Evolutionary conservation across 148 eudicot genomes (phyloP), one percentile per base, ranked within the genome.

Genomic region (Chenopodium album): DNA sequence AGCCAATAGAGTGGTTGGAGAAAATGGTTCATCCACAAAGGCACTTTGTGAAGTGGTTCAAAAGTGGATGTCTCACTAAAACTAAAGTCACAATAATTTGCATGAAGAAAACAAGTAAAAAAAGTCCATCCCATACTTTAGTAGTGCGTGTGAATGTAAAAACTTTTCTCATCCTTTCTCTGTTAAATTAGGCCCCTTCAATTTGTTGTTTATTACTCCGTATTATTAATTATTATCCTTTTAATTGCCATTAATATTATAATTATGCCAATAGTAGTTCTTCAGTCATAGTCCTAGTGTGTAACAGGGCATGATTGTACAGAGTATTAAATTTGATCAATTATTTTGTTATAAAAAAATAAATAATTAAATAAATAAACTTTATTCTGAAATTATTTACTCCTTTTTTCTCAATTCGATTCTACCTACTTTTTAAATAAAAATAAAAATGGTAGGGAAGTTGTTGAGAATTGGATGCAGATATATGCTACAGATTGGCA

Each of bases 11-110:
- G 88, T 67, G 14, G 47, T 88, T 10, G 62, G 89, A 64, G 81
- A 77, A 22, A 88, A 81, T 11, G 94, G 94, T 8, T 81, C 88
- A 28, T 91, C 91, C 0, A 85, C 89, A 1, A 88, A 75, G 66
- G 67, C 85, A 23, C 87, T 91, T 29, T 26, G 59, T 11, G 80
- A 89, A 82, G 81, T 91, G 84, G 70, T 88, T 41, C 77, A 54
- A 1, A 85, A 86, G 78, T 89, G 92, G 93, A 87, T 44, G 71
- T 82, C 81, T 48, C 44, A 69, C 12, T 85, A 78, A 78, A 63
- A 28, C 56, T 60, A 62, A 76, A 76, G 22, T 62, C 67, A n/a
- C 44, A 44, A 23, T 75, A 20, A 41, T 41, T 80, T 52, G 19
- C 75, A 64, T 85, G 62, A 77, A 50, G 17, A 77, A 56, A 56